Evolutionary conservation across 371 early-diverging fungal species (phyloP), one percentile per base, ranked within the genome.

Genomic region (Mucor indicus): DNA sequence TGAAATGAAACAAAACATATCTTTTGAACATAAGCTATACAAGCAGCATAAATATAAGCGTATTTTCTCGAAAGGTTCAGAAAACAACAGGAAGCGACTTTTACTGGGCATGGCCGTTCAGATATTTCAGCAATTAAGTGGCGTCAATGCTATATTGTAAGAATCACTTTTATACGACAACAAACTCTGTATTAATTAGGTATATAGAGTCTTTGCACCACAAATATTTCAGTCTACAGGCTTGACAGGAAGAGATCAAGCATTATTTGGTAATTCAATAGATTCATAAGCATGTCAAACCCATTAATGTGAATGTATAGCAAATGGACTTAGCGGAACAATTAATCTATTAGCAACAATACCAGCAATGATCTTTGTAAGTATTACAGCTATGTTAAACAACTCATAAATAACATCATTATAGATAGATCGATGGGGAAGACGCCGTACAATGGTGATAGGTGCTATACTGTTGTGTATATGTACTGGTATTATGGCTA

Each of bases 131-230:
- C 91, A 91, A 61, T 67, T 87, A 7, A 87, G 83, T 5, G 90
- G 90, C 17, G 83, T 86, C 60, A 91, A 85, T 61, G 80, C 80
- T 12, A 64, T 86, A 40, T 75, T 89, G 85, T 89, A 84, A 56
- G 60, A 12, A 38, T 11, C 6, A 30, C 2, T n/a, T 17, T 12
- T 39, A 12, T 12, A 19, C 21, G 16, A 3, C 7, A 17, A 3
- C 20, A 22, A 12, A 25, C 15, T 19, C 9, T 13, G 3, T 21
- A 15, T 12, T 22, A 43, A 13, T n/a, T 51, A 16, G 9, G 11
- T 37, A 32, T 11, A 25, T 55, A 72, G 73, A 8, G 40, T 85
- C 51, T 88, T 82, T 59, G 83, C 86, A 19, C 81, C 85, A 21
- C 71, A 71, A 20, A 79, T 90, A 49, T 87, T 87, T 69, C 66